A percentile compares a stretch with the other conserved stretches of the same genome.
These are phyloP conservation scores for Brasilioporus rufonigricans DNA, from an alignment of 768 basidiomycete genomes.

Conservation along the genomic window DNA sequence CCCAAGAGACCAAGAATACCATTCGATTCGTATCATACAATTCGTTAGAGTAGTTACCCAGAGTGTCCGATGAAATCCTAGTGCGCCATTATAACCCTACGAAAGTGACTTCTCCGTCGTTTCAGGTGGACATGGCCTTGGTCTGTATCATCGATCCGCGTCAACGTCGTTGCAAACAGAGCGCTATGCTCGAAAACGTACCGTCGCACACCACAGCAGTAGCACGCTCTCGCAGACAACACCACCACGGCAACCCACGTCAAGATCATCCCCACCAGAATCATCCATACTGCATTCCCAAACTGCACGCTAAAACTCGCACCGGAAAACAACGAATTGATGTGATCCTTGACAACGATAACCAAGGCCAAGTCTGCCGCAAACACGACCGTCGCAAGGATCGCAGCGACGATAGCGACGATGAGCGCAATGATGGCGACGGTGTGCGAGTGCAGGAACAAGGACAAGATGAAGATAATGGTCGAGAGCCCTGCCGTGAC, in stretches of 20 bases:
- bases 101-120: not conserved
- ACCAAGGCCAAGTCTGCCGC: constrained; percentile 64
- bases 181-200: constrained; percentile 8
- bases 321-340: constrained; percentile 37
- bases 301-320: constrained; percentile 47
- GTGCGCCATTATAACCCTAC: not conserved
- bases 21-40: not conserved
- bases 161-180: constrained; percentile 4
- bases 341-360: constrained; percentile 44
- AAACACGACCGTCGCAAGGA: constrained; percentile 54
- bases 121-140: not conserved
- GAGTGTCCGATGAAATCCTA: not conserved
- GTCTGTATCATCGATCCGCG: constrained; percentile 3
- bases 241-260: constrained; percentile 61
- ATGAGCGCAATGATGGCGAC: constrained; percentile 60
- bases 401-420: constrained; percentile 51
- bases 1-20: not conserved
- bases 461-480: constrained; percentile 47
- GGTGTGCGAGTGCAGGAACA: constrained; percentile 58
- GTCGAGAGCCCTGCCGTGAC: constrained; percentile 60
- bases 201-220: constrained; percentile 64
- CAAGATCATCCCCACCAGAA: constrained; percentile 50
- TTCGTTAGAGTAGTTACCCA: not conserved
- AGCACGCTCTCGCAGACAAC: constrained; percentile 63
- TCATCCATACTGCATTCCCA: constrained; percentile 76